Evolutionary conservation across 2,329 filamentous ascomycete genomes (phyloP).

Genomic region (Talaromyces sp.): DNA sequence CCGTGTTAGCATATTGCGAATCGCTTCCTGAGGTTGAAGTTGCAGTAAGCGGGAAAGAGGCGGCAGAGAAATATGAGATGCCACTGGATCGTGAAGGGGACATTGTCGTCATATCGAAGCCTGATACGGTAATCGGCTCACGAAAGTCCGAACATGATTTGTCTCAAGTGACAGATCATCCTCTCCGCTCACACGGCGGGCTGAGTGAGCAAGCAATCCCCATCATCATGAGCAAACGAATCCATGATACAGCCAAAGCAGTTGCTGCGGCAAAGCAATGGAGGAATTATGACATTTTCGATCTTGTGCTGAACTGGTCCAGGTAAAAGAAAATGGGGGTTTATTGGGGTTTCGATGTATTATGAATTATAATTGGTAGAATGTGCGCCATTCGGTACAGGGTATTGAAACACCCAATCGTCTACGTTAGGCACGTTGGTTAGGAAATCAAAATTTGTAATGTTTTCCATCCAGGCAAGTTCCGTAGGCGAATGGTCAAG

Average conservation of each 20-base stretch:
- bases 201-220: constrained; percentile 41
- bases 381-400: constrained; percentile 1
- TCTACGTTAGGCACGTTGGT: constrained; percentile 24
- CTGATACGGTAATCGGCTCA: constrained; percentile 39
- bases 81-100: constrained; percentile 43
- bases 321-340: background rate
- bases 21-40: constrained; percentile 34
- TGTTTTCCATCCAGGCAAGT: constrained; percentile 28
- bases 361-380: constrained; percentile 6
- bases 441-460: constrained; percentile 32
- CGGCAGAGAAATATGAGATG: constrained; percentile 37
- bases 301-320: constrained; percentile 35
- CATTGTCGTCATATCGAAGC: constrained; percentile 39
- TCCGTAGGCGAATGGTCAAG: constrained; percentile 29
- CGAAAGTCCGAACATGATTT: constrained; percentile 37
- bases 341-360: background rate
- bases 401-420: constrained; percentile 25
- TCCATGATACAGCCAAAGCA: constrained; percentile 14
- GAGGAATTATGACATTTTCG: constrained; percentile 42
- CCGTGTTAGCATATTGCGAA: constrained; percentile 30
- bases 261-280: constrained; percentile 23
- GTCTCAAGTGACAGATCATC: constrained; percentile 31
- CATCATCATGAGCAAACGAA: constrained; percentile 32
- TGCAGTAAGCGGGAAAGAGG: constrained; percentile 31
- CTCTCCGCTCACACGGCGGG: constrained; percentile 43